phyloP scores from a whole-genome alignment of 1,284 basidiomycete genomes.

The Ustilago curta region DNA sequence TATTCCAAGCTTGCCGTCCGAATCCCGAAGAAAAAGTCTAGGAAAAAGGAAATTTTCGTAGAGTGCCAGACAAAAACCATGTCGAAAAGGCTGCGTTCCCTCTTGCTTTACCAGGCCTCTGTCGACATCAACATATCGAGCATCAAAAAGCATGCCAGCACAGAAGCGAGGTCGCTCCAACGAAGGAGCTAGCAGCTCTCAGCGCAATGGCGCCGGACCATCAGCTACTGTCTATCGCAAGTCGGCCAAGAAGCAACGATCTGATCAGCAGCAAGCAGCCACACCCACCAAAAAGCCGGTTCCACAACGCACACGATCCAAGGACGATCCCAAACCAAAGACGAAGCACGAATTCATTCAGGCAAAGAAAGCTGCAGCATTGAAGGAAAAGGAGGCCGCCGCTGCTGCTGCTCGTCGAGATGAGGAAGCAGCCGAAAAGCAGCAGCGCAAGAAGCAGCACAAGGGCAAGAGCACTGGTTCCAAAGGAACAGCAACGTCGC shows the following conservation, averaged over 20 bases:
- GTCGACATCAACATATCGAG: not conserved
- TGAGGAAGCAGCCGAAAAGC: conserved; percentile 30
- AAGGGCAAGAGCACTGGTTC: conserved; percentile 26
- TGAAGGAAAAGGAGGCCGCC: conserved; percentile 35
- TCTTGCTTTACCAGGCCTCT: not conserved
- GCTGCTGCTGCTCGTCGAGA: conserved; percentile 28
- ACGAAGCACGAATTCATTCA: conserved; percentile 61
- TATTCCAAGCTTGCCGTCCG: not conserved
- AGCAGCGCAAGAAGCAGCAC: conserved; percentile 30
- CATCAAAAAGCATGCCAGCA: conserved; percentile 21
- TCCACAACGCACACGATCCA: conserved; percentile 37
- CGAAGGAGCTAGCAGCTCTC: conserved; percentile 12
- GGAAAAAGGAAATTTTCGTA: conserved; percentile 19
- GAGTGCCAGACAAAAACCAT: not conserved
- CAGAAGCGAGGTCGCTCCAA: conserved; percentile 29
- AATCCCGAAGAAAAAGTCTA: conserved; percentile 5
- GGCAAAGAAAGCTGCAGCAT: conserved; percentile 47
- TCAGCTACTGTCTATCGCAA: conserved; percentile 56
- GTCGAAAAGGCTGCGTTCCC: not conserved
- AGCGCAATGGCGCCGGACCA: conserved; percentile 12
- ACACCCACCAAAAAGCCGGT: conserved; percentile 38
- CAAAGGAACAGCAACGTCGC: conserved; percentile 8
- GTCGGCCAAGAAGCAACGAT: conserved; percentile 51
- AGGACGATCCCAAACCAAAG: conserved; percentile 54
- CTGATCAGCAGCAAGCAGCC: conserved; percentile 31